Percentiles rank a stretch among this genome's conserved stretches.
Evolutionary conservation across 2,329 filamentous ascomycete species (phyloP).

Genomic region (Chalaropsis ovoidea): DNA sequence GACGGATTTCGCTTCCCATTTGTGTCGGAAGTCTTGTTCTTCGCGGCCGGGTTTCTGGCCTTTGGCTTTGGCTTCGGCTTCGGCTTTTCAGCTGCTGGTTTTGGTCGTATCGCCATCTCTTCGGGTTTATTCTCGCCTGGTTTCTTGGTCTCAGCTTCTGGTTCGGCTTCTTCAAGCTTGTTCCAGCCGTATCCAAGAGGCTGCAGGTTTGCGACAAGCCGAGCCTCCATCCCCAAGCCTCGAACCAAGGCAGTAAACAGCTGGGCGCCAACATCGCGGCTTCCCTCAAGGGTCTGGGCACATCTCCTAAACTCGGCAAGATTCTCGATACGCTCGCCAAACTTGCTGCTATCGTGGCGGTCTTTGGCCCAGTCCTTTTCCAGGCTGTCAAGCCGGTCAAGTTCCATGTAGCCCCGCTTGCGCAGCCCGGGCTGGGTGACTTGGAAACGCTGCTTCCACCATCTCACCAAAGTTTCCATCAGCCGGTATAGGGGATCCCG

Average conservation of each 20-base stretch:
- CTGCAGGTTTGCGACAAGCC: conserved; percentile 77
- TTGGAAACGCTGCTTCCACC: conserved; percentile 79
- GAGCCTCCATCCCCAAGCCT: conserved; percentile 68
- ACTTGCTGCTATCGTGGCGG: conserved; percentile 49
- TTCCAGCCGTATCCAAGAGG: conserved; percentile 85
- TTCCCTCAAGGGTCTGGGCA: conserved; percentile 65
- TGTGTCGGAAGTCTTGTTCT: neutral
- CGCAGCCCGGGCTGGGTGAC: conserved; percentile 68
- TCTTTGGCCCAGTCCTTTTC: conserved; percentile 59
- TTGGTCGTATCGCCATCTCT: neutral
- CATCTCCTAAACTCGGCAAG: conserved; percentile 57
- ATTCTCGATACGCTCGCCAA: conserved; percentile 65
- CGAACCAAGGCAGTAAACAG: conserved; percentile 79
- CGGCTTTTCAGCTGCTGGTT: neutral
- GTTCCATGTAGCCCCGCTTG: conserved; percentile 80
- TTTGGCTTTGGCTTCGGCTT: conserved; percentile 1
- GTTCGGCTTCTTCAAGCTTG: conserved; percentile 67
- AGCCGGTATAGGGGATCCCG: conserved; percentile 70
- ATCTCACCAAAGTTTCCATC: conserved; percentile 64
- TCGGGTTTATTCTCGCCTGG: neutral
- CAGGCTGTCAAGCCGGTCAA: conserved; percentile 64
- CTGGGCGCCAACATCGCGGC: conserved; percentile 77
- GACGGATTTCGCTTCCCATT: conserved; percentile 21
- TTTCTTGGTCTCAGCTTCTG: conserved; percentile 34
- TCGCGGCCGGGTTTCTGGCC: neutral